phyloP scores from a whole-genome alignment of 768 basidiomycete genomes.

The Psilocybe azurescens region DNA sequence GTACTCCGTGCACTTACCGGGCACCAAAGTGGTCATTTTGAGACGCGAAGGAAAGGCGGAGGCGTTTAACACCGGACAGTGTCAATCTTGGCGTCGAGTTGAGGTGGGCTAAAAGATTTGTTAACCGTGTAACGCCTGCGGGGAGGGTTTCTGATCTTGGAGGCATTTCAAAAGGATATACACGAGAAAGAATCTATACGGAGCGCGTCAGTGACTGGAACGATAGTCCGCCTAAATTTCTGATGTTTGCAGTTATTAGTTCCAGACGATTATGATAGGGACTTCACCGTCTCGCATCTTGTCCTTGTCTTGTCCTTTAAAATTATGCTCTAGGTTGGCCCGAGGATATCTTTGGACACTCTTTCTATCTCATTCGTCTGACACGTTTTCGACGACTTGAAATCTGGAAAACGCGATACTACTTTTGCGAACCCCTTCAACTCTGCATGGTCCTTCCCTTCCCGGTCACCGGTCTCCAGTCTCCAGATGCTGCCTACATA shows the following conservation, averaged over 20 bases:
- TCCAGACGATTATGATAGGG: not conserved
- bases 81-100: slow-evolving; percentile 56
- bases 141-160: slow-evolving; percentile 25
- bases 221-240: not conserved
- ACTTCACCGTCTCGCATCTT: too few relatives aligned
- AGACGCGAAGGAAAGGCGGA: slow-evolving; percentile 62
- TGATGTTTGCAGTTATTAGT: slow-evolving; percentile 1
- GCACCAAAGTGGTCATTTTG: slow-evolving; percentile 80
- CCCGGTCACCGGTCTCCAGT: too few relatives aligned
- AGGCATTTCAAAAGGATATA: slow-evolving; percentile 18
- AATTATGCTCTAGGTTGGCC: too few relatives aligned
- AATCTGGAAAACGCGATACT: too few relatives aligned
- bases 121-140: slow-evolving; percentile 39
- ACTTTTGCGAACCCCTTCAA: too few relatives aligned
- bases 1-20: slow-evolving; percentile 47
- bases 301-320: too few relatives aligned
- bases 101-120: slow-evolving; percentile 55
- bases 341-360: too few relatives aligned
- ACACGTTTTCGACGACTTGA: too few relatives aligned
- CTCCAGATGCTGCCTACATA: too few relatives aligned
- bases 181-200: not conserved
- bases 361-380: too few relatives aligned
- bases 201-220: not conserved
- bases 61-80: slow-evolving; percentile 50
- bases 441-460: too few relatives aligned